Conservation (phyloP, 2,329 filamentous ascomycete species). For the Cercospora sp. region DNA sequence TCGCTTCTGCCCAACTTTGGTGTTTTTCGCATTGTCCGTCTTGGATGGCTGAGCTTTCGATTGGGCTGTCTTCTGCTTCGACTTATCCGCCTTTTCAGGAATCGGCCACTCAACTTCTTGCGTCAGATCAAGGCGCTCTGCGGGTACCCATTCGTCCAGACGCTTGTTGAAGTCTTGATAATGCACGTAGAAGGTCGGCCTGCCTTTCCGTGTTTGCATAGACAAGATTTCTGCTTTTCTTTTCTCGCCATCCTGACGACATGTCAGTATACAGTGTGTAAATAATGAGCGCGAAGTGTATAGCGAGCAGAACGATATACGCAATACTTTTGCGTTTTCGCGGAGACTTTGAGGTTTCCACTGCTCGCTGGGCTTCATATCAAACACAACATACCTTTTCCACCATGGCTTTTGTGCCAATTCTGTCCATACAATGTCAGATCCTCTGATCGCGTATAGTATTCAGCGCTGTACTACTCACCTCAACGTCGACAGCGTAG, state of each 20-base stretch:
- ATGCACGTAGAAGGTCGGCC: conserved; percentile 90
- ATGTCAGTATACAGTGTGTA: conserved; percentile 3
- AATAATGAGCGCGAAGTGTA: not conserved
- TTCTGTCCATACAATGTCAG: conserved; percentile 46
- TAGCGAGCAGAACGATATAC: not conserved
- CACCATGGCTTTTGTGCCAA: conserved; percentile 67
- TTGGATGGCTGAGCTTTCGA: conserved; percentile 41
- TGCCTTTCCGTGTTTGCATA: conserved; percentile 84
- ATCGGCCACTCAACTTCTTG: conserved; percentile 96
- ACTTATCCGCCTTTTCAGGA: conserved; percentile 86
- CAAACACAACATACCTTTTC: conserved; percentile 60
- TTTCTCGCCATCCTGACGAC: conserved; percentile 68
- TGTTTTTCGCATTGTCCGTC: conserved; percentile 38
- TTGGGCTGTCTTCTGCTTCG: conserved; percentile 59
- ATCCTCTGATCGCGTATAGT: not conserved
- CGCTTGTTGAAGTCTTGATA: conserved; percentile 98
- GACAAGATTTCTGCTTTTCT: conserved; percentile 96
- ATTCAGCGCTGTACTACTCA: conserved; percentile 48
- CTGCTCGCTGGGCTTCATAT: conserved; percentile 29
- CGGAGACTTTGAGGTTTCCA: not conserved
- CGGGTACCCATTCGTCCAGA: conserved; percentile 83
- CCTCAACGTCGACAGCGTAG: conserved; percentile 81
- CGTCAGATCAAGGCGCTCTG: conserved; percentile 77
- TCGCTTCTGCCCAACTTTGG: conserved; percentile 50
- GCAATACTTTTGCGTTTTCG: not conserved